These are phyloP conservation scores for Ophiosphaerella narmari DNA, from an alignment of 2,329 filamentous ascomycete species.

Conservation along the genomic window DNA sequence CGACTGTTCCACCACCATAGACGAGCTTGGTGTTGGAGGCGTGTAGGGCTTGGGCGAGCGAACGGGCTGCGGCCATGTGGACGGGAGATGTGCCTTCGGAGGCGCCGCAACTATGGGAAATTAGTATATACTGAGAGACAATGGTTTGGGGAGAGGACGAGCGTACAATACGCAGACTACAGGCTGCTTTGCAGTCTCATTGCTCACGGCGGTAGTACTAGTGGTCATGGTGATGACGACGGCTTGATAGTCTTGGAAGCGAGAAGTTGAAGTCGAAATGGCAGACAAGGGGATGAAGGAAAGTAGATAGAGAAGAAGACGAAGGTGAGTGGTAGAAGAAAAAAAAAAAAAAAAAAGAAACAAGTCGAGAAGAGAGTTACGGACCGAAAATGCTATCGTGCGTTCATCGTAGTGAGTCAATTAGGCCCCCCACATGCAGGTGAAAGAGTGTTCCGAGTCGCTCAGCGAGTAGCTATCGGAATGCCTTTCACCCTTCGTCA, in stretches of 20 bases:
- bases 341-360: too few relatives aligned
- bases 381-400: too few relatives aligned
- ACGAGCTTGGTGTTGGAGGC: constrained; percentile 45
- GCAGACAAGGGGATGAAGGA: too few relatives aligned
- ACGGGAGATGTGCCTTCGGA: constrained; percentile 71
- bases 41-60: constrained; percentile 72
- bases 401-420: too few relatives aligned
- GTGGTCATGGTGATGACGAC: constrained; percentile 26
- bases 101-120: constrained; percentile 72
- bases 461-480: constrained; percentile 8
- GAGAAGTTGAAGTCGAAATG: not conserved
- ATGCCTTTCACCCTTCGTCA: constrained; percentile 28
- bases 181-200: constrained; percentile 48
- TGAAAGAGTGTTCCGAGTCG: too few relatives aligned
- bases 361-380: too few relatives aligned
- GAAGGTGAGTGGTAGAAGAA: too few relatives aligned
- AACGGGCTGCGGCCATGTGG: constrained; percentile 77
- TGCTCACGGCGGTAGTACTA: constrained; percentile 13
- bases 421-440: too few relatives aligned
- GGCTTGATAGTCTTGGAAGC: constrained; percentile 6
- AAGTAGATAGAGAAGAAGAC: too few relatives aligned
- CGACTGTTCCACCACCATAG: constrained; percentile 92
- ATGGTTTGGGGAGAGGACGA: not conserved
- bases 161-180: constrained; percentile 86
- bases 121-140: constrained; percentile 7